Evolutionary conservation across 495 filamentous ascomycete genomes (phyloP).

Genomic region (Rhypophila decipiens): DNA sequence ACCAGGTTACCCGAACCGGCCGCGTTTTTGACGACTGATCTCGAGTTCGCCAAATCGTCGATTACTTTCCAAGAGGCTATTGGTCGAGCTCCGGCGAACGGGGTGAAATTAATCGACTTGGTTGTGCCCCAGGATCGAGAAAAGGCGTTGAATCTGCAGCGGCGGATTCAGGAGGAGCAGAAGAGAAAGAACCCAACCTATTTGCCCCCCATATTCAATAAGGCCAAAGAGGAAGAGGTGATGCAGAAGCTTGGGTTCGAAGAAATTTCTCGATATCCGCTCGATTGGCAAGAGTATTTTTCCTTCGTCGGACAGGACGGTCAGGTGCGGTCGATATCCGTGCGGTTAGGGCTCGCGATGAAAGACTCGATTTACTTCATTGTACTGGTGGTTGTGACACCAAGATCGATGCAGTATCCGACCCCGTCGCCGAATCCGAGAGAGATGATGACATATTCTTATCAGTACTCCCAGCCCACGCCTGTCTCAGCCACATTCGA

Average conservation of each 20-base stretch:
- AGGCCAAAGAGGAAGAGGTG: constrained; percentile 39
- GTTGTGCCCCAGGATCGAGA: constrained; percentile 43
- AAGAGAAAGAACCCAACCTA: constrained; percentile 46
- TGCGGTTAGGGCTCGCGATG: constrained; percentile 45
- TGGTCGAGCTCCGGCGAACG: constrained; percentile 32
- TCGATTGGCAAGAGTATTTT: constrained; percentile 43
- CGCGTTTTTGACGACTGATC: constrained; percentile 49
- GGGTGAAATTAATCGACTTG: constrained; percentile 43
- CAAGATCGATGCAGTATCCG: constrained; percentile 31
- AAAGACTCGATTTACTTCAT: constrained; percentile 50
- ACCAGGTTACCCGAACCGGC: constrained; percentile 35
- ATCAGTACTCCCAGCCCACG: constrained; percentile 40
- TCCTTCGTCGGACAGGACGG: constrained; percentile 43
- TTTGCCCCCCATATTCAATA: constrained; percentile 47
- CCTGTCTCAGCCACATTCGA: constrained; percentile 38
- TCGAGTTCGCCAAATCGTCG: constrained; percentile 50
- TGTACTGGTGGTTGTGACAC: constrained; percentile 33
- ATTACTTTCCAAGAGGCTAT: constrained; percentile 45
- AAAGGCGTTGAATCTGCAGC: constrained; percentile 41
- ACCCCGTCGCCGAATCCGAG: constrained; percentile 42
- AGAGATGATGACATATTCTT: constrained; percentile 38
- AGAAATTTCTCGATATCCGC: constrained; percentile 36
- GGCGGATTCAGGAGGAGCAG: constrained; percentile 42
- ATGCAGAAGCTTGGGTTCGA: constrained; percentile 47
- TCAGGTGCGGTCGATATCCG: constrained; percentile 31